Evolutionary conservation across 106 monocot genomes (phyloP).

Genomic region (Dendrobium chrysotoxum): DNA sequence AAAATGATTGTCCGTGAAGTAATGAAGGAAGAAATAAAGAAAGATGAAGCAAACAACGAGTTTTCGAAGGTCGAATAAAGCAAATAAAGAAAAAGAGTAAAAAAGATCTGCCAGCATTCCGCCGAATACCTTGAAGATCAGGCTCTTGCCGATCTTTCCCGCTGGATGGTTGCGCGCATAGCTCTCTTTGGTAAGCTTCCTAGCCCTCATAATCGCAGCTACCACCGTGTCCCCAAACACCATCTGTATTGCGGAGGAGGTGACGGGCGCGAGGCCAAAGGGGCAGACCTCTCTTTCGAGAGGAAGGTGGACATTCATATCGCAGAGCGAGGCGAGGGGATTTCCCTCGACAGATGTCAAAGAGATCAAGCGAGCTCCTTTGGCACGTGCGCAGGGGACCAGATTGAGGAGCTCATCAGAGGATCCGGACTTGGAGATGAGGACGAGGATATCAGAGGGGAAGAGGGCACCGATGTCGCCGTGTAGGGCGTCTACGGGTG

Average conservation of each 20-base stretch:
- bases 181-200: slow-evolving; percentile 49
- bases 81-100: too few species aligned
- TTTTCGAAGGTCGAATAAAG: too few species aligned
- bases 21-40: too few species aligned
- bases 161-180: slow-evolving; percentile 79
- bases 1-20: too few species aligned
- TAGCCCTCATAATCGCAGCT: slow-evolving; percentile 56
- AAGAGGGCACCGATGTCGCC: slow-evolving; percentile 79
- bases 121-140: slow-evolving; percentile 25
- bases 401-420: slow-evolving; percentile 69
- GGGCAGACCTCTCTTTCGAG: slow-evolving; percentile 68
- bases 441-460: slow-evolving; percentile 48
- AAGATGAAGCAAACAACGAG: too few species aligned
- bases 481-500: slow-evolving; percentile 82
- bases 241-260: slow-evolving; percentile 71
- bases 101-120: too few species aligned
- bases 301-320: slow-evolving; percentile 62
- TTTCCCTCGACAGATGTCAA: slow-evolving; percentile 48
- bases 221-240: slow-evolving; percentile 69
- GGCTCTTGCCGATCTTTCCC: slow-evolving; percentile 80
- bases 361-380: slow-evolving; percentile 58
- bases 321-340: slow-evolving; percentile 45
- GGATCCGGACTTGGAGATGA: slow-evolving; percentile 83
- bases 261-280: slow-evolving; percentile 73
- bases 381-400: slow-evolving; percentile 69